phyloP scores from a whole-genome alignment of 1,284 basidiomycete genomes.

The Ganoderma multipileum region DNA sequence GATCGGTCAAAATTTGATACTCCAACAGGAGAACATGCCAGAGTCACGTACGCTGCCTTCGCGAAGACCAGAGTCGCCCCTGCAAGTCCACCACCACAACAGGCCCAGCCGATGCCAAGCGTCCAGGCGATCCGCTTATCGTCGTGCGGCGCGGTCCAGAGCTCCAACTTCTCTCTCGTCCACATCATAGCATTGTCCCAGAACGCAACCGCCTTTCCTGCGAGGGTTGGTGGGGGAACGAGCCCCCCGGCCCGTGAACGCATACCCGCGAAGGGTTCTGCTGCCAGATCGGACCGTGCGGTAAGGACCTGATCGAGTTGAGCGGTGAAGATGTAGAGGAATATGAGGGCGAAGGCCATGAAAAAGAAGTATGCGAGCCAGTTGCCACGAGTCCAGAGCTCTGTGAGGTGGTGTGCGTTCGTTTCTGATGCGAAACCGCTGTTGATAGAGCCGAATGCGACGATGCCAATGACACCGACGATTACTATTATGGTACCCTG shows the following conservation, averaged over 20 bases:
- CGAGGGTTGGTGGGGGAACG: constrained; percentile 36
- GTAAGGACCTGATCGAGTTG: constrained; percentile 75
- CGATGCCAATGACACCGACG: constrained; percentile 84
- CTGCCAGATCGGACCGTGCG: constrained; percentile 67
- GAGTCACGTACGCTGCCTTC: constrained; percentile 76
- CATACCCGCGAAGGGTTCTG: constrained; percentile 59
- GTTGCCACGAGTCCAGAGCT: constrained; percentile 82
- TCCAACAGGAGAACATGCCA: constrained; percentile 15
- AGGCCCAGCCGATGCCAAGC: constrained; percentile 91
- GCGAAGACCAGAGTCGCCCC: constrained; percentile 92
- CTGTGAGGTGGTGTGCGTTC: constrained; percentile 75
- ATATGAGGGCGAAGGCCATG: constrained; percentile 73
- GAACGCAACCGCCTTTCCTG: constrained; percentile 40
- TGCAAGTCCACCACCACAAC: constrained; percentile 87
- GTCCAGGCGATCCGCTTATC: constrained; percentile 89
- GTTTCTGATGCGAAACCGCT: constrained; percentile 74
- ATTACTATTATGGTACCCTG: constrained; percentile 85
- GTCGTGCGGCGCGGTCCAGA: constrained; percentile 78
- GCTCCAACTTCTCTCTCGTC: constrained; percentile 70
- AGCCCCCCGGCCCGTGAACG: constrained; percentile 37
- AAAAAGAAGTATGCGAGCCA: constrained; percentile 91
- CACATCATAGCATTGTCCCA: constrained; percentile 59
- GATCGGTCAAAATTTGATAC: constrained; percentile 2
- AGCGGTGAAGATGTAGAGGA: constrained; percentile 69
- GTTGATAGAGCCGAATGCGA: constrained; percentile 86